Base-by-base conservation (phyloP, 2,329 filamentous ascomycete genomes). In the Parafenestella ontariensis region DNA sequence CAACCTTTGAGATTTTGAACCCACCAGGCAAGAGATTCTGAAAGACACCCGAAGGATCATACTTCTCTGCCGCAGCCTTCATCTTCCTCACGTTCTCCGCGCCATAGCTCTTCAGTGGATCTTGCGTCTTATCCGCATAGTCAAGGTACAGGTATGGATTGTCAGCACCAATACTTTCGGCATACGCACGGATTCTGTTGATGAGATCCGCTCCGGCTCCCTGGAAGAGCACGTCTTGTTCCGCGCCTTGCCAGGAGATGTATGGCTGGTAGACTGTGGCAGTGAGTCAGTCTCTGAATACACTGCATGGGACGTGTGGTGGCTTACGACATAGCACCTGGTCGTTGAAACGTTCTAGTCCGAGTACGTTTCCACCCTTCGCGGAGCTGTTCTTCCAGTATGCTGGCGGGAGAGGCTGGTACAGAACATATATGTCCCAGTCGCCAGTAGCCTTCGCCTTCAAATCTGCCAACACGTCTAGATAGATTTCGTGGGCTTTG, bases 301-400 rank as follows among this genome's bases (percentile, higher is more conserved):
- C 1, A 13, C 2, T 2, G 13, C 3, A 4, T 1, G 0, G 18
- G 3, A 6, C 3, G 10, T 11, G 10, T 2, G 5, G 3, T 29
- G 11, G 59, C 65, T 64, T 46, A 67, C 66, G 24, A 40, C 65
- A 65, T 21, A 64, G 26, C 3, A 61, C 48, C 34, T 59, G 55
- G 1, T 52, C 52, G 13, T 53, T 49, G 39, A 68, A 68, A 2
- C 63, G 63, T 26, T 68, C 65, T 10, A 81, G 62, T 3, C 74
- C 75, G 28, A 80, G 66, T 43, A 80, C 71, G 56, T 78, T 78
- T 36, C 76, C 77, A 49, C 79, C 76, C 45, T 69, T 73, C 29
- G 68, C 68, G 5, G 54, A 54, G 24, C 74, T 75, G 13, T 75
- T 62, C 46, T 70, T 57, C 42, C 65, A 69, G 54, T 75, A 72